A percentile compares a stretch with the other conserved stretches of the same genome.
These are phyloP conservation scores for Xylaria sp. DNA, from an alignment of 2,329 filamentous ascomycete species.

Conservation along the genomic window DNA sequence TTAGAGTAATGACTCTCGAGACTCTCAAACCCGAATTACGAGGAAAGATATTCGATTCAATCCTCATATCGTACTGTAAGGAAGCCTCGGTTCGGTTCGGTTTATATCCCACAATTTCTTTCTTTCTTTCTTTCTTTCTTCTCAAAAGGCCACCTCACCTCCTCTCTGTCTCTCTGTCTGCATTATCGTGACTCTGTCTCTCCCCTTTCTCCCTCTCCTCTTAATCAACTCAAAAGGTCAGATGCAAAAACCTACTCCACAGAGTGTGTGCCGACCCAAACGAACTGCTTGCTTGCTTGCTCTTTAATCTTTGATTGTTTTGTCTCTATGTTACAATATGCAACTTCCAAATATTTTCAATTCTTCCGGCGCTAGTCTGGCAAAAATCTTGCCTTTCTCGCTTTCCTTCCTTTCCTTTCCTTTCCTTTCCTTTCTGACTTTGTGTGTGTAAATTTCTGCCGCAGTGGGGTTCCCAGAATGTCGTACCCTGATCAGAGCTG, in stretches of 20 bases:
- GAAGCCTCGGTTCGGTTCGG: background rate
- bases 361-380: background rate
- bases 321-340: conserved; percentile 34
- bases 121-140: no score
- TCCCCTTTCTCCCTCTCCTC: background rate
- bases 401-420: conserved; percentile 4
- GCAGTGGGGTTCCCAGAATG: background rate
- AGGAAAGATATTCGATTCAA: background rate
- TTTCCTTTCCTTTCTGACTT: background rate
- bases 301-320: background rate
- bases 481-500: conserved; percentile 22
- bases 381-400: background rate
- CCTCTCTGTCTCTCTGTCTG: no score
- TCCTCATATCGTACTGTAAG: conserved; percentile 1
- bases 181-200: background rate
- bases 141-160: no score
- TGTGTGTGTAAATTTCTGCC: background rate
- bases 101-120: conserved; percentile 15
- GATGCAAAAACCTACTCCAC: background rate
- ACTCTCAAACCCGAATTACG: background rate
- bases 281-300: background rate
- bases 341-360: conserved; percentile 8
- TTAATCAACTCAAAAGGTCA: background rate
- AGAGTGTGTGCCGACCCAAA: background rate
- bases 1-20: no score